Percentiles rank a stretch among this genome's conserved stretches.
Evolutionary conservation across 805 yeast species (phyloP).

Genomic region (Candida vaughaniae): DNA sequence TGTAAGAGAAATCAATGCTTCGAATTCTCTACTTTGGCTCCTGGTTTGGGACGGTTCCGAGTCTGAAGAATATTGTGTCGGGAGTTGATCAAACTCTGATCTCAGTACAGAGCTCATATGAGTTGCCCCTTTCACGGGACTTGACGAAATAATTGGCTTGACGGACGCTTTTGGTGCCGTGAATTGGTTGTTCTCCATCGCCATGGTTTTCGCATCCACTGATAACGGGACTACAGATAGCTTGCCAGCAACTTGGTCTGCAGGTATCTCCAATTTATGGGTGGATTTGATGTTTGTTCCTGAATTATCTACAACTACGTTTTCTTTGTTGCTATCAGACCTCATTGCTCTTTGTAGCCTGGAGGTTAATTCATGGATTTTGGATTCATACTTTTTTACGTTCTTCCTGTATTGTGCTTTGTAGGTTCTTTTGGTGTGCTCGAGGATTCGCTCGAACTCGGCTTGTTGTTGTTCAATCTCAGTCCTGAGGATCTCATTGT

Average conservation of each 20-base stretch:
- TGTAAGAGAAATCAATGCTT: slow-evolving; percentile 17
- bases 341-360: slow-evolving; percentile 1
- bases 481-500: background rate
- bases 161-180: slow-evolving; percentile 1
- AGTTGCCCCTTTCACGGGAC: slow-evolving; percentile 5
- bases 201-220: slow-evolving; percentile 1
- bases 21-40: background rate
- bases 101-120: background rate
- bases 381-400: slow-evolving; percentile 11
- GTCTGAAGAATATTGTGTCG: slow-evolving; percentile 15
- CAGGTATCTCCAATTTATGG: too few relatives aligned
- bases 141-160: slow-evolving; percentile 2
- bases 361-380: slow-evolving; percentile 8
- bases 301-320: too few relatives aligned
- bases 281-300: too few relatives aligned
- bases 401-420: slow-evolving; percentile 13
- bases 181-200: background rate
- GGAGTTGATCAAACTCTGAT: slow-evolving; percentile 5
- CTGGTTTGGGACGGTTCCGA: slow-evolving; percentile 7
- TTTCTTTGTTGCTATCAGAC: slow-evolving; percentile 4
- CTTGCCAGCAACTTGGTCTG: too few relatives aligned
- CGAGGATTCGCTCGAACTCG: slow-evolving; percentile 3
- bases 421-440: slow-evolving; percentile 9
- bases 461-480: background rate
- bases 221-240: too few relatives aligned